Evolutionary conservation across 192 early-diverging fungal species (phyloP).

Genomic region (Coemansia sp.): DNA sequence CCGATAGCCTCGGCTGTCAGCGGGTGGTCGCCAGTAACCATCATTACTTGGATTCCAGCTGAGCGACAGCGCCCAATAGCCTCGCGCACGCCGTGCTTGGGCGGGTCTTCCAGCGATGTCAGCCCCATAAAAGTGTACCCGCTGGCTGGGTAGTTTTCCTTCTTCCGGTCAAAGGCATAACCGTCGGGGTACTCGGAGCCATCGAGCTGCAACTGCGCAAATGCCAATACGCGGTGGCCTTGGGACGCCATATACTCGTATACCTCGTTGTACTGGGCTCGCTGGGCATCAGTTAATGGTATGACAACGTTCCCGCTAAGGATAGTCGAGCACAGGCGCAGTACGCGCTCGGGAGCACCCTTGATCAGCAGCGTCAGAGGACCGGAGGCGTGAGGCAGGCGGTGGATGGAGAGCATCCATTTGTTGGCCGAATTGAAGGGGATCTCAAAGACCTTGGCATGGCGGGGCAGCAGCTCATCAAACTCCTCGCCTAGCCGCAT

Average conservation of each 20-base stretch:
- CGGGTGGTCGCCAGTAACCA: slow-evolving; percentile 98
- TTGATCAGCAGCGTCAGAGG: slow-evolving; percentile 80
- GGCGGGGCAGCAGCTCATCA: slow-evolving; percentile 64
- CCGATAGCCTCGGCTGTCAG: slow-evolving; percentile 96
- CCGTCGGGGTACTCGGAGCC: slow-evolving; percentile 67
- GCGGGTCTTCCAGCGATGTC: slow-evolving; percentile 91
- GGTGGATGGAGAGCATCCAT: slow-evolving; percentile 89
- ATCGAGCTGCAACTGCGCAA: slow-evolving; percentile 76
- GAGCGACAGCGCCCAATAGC: slow-evolving; percentile 89
- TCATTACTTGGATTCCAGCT: slow-evolving; percentile 96
- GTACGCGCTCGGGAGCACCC: slow-evolving; percentile 93
- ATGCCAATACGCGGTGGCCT: slow-evolving; percentile 93
- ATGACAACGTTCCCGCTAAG: slow-evolving; percentile 56
- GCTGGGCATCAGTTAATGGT: slow-evolving; percentile 69
- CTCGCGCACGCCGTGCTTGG: slow-evolving; percentile 98
- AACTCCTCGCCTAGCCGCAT: slow-evolving; percentile 64
- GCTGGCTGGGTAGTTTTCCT: slow-evolving; percentile 39
- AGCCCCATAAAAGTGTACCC: slow-evolving; percentile 82
- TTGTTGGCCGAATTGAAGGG: slow-evolving; percentile 97
- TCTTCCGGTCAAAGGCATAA: slow-evolving; percentile 73
- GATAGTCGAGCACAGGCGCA: slow-evolving; percentile 78
- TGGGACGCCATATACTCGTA: slow-evolving; percentile 88
- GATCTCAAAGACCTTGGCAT: slow-evolving; percentile 91
- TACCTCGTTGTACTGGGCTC: slow-evolving; percentile 64
- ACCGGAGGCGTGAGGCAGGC: slow-evolving; percentile 52